Evolutionary conservation across 257 asterid species (phyloP).

Genomic region (Capsicum rhomboideum): DNA sequence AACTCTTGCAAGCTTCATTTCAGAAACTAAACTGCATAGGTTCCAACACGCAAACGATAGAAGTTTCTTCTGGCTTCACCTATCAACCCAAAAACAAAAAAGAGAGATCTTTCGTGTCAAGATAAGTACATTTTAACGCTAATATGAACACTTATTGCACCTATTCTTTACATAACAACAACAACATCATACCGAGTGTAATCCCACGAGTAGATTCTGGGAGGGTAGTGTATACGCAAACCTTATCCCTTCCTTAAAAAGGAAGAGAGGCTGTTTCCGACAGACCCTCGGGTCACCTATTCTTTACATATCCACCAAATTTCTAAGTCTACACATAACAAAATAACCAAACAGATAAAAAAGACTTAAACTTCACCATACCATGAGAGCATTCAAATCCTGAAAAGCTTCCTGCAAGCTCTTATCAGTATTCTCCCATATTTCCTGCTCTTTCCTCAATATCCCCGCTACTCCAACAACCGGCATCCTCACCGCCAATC

Average conservation of each 20-base stretch:
- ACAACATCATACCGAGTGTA: too few relatives aligned
- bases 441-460: conserved; percentile 96
- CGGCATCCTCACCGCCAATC: conserved; percentile 59
- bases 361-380: conserved; percentile 14
- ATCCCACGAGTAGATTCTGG: too few relatives aligned
- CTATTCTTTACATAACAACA: neutral
- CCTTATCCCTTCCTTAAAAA: too few relatives aligned
- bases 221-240: too few relatives aligned
- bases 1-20: neutral
- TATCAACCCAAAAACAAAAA: neutral
- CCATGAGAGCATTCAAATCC: conserved; percentile 98
- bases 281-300: neutral
- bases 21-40: neutral
- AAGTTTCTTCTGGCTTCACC: neutral
- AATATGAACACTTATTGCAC: neutral
- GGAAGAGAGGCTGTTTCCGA: too few relatives aligned
- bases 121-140: neutral
- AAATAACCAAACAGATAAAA: neutral
- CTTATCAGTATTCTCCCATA: conserved; percentile 99
- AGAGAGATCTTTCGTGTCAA: neutral
- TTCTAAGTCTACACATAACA: neutral
- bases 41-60: neutral
- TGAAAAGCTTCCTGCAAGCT: conserved; percentile 98
- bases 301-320: neutral
- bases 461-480: conserved; percentile 93